A percentile compares a stretch with the other conserved stretches of the same genome.
These are phyloP conservation scores for Zasmidium cellare DNA, from an alignment of 2,329 filamentous ascomycete species.

Conservation along the genomic window DNA sequence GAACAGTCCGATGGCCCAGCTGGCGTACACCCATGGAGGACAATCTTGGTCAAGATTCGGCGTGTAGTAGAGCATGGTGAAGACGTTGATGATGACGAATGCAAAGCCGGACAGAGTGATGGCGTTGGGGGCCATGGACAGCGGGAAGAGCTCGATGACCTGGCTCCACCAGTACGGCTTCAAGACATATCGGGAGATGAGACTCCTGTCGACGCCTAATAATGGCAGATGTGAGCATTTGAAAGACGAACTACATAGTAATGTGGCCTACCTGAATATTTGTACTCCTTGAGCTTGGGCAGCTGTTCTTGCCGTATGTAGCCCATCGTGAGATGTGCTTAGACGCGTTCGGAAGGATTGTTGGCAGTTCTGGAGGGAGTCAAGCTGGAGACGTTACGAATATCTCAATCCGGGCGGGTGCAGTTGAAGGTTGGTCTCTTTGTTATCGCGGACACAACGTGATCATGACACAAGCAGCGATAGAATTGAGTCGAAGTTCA, in stretches of 20 bases:
- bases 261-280: constrained; percentile 59
- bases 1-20: constrained; percentile 86
- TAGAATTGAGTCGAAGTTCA: background rate
- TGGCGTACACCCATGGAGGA: constrained; percentile 90
- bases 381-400: background rate
- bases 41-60: constrained; percentile 93
- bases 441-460: too few species aligned
- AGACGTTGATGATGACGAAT: constrained; percentile 85
- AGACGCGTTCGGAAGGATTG: background rate
- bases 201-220: constrained; percentile 78
- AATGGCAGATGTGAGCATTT: background rate
- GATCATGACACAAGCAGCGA: background rate
- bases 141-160: constrained; percentile 91
- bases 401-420: background rate
- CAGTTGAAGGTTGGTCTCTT: too few species aligned
- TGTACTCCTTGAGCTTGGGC: constrained; percentile 86
- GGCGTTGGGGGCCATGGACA: constrained; percentile 78
- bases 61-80: constrained; percentile 94
- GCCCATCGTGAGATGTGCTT: constrained; percentile 56
- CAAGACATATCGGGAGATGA: constrained; percentile 87
- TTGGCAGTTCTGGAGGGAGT: too few species aligned
- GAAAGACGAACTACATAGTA: background rate
- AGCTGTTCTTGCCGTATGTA: constrained; percentile 94
- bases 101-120: constrained; percentile 89
- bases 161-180: constrained; percentile 97